Conservation (phyloP, 331 rosid genomes). For the Pyrus hybrid region DNA sequence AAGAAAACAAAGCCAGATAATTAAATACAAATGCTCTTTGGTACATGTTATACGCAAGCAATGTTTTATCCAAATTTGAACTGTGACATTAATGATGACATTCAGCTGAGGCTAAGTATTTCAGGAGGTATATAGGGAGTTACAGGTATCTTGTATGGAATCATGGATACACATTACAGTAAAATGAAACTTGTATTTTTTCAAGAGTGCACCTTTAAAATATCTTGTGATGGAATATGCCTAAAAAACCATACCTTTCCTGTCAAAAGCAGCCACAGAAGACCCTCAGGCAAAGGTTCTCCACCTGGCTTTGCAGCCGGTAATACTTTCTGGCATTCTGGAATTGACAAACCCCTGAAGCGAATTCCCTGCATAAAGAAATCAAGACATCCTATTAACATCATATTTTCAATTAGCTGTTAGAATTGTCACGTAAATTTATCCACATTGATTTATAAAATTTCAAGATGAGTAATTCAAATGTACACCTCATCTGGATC, state of each 20-base stretch:
- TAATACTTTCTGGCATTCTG: conserved; percentile 81
- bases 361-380: conserved; percentile 72
- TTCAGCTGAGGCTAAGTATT: neutral
- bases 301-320: conserved; percentile 87
- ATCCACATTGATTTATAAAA: neutral
- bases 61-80: neutral
- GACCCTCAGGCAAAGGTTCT: conserved; percentile 94
- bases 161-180: neutral
- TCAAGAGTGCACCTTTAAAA: neutral
- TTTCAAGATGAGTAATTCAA: neutral
- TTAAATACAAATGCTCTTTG: neutral
- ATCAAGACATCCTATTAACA: neutral
- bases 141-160: neutral
- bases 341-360: conserved; percentile 79
- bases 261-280: conserved; percentile 89
- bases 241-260: conserved; percentile 55
- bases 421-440: neutral
- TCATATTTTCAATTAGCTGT: neutral
- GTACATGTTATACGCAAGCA: neutral
- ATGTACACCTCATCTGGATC: conserved; percentile 89
- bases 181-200: neutral
- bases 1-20: neutral
- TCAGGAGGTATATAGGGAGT: conserved; percentile 5
- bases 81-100: neutral
- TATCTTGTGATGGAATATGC: neutral